Conservation (phyloP, 169 alveolate species). For the Eimeria necatrix region DNA sequence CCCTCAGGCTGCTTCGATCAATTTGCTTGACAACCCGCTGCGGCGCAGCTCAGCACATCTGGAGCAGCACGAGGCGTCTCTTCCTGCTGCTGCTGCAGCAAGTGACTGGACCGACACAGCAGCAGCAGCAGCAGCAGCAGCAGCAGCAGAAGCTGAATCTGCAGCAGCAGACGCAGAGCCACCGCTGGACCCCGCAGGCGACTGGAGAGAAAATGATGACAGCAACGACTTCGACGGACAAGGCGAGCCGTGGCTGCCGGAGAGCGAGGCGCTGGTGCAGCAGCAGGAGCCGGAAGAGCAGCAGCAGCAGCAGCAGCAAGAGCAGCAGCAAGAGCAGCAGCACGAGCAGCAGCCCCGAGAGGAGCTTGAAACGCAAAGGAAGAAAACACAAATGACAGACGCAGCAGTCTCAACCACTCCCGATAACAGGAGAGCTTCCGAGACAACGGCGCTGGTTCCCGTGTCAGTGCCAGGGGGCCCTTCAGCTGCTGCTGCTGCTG, state of each 20-base stretch:
- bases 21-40: background rate
- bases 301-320: slow-evolving; percentile 51
- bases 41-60: background rate
- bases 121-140: slow-evolving; percentile 54
- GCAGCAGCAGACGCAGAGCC: background rate
- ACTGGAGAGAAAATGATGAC: background rate
- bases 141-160: slow-evolving; percentile 44
- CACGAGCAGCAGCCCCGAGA: slow-evolving; percentile 8
- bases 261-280: background rate
- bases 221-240: background rate
- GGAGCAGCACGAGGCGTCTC: background rate
- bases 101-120: background rate
- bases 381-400: background rate
- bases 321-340: slow-evolving; percentile 31
- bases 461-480: background rate
- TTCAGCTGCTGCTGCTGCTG: background rate
- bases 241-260: background rate
- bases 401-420: background rate
- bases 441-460: background rate
- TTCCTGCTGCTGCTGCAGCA: background rate
- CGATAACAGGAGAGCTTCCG: background rate
- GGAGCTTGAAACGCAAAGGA: background rate
- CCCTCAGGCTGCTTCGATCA: too few relatives aligned
- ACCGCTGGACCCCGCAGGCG: background rate
- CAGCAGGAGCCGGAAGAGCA: background rate